Base-by-base conservation (phyloP, 495 filamentous ascomycete genomes). In the Halenospora varia region DNA sequence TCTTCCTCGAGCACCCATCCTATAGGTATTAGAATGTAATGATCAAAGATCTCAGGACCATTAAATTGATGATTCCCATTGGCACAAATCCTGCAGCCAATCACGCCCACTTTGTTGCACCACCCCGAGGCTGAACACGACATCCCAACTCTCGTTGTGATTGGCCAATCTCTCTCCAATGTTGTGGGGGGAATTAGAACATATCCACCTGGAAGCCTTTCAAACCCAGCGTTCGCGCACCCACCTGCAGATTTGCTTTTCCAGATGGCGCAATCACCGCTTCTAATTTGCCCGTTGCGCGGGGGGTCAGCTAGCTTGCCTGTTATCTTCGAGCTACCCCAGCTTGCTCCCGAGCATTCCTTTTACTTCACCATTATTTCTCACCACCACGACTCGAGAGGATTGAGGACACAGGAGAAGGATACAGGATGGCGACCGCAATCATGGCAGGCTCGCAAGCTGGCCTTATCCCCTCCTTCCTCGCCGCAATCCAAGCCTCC, bases 401-500 rank as follows among this genome's bases (percentile, higher is more conserved):
- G n/a, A n/a, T n/a, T n/a, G n/a, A 35, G 6, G 13, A 35, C 29
- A 35, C 29, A 35, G 6, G 29, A 35, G 6, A 35, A 35, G 29
- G 29, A 35, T 35, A 35, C 13, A n/a, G n/a, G n/a, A 35, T 13
- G 4, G 6, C 29, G 6, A 6, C 13, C 29, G 29, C 29, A 35
- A 35, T 35, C 29, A 35, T 35, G 29, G 29, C 6, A 13, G 29
- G 29, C 6, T 35, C 29, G n/a, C 26, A 61, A 53, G 47, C 56
- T 15, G 61, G 61, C 10, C 39, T 63, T 10, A 49, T 71, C 24
- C 56, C 69, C 24, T 82, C 86, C 20, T 87, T 90, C 56, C 60
- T 90, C 2, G 86, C 84, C 0, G 87, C 86, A 18, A 67, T 92
- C 10, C 87, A 92, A 65, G 88, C 88, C 23, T 81, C 78, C 25